These are phyloP conservation scores for Euryodendron excelsum DNA, from an alignment of 148 eudicot species.

Conservation along the genomic window DNA sequence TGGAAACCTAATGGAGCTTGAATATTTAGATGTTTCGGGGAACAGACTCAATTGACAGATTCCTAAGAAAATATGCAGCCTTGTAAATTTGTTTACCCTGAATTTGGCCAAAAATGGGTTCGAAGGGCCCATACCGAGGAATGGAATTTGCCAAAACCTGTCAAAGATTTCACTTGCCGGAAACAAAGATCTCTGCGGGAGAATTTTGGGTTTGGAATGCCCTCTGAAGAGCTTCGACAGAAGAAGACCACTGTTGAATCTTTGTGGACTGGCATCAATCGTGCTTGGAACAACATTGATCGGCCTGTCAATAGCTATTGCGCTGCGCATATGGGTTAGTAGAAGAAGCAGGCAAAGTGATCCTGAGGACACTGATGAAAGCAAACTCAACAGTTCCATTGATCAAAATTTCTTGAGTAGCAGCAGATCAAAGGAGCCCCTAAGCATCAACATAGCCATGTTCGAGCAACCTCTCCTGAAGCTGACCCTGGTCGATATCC, in stretches of 20 bases:
- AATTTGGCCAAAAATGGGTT: conserved; percentile 36
- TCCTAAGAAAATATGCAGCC: conserved; percentile 35
- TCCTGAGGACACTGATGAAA: conserved; percentile 22
- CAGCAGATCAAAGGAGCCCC: conserved; percentile 56
- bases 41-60: conserved; percentile 40
- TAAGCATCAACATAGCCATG: conserved; percentile 58
- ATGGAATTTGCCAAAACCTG: conserved; percentile 38
- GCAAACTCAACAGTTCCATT: conserved; percentile 34
- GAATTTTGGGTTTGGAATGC: conserved; percentile 33
- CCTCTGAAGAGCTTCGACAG: conserved; percentile 22
- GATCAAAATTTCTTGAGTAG: conserved; percentile 46
- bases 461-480: conserved; percentile 48
- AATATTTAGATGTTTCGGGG: conserved; percentile 38
- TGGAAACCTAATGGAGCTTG: conserved; percentile 40
- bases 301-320: conserved; percentile 19
- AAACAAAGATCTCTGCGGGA: conserved; percentile 50
- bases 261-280: conserved; percentile 28
- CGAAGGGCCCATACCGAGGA: conserved; percentile 43
- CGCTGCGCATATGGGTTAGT: conserved; percentile 24
- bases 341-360: conserved; percentile 21
- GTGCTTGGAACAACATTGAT: conserved; percentile 24
- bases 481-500: conserved; percentile 37
- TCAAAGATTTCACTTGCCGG: conserved; percentile 33
- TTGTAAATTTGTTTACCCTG: conserved; percentile 21
- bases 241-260: conserved; percentile 18